These are phyloP conservation scores for Mediolabrus comicus DNA, from an alignment of 108 stramenopile species.

Conservation along the genomic window DNA sequence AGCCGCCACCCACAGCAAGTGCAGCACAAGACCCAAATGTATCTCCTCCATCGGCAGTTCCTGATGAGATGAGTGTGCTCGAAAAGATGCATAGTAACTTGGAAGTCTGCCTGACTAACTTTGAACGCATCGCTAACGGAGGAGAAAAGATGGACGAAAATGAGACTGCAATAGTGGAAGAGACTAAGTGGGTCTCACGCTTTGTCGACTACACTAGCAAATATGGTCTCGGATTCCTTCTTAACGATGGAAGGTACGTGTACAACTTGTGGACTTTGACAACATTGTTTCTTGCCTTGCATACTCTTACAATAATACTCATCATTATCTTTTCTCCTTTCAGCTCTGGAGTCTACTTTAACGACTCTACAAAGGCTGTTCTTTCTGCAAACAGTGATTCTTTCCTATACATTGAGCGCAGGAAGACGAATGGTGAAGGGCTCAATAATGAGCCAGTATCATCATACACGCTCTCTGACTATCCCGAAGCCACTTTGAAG, in stretches of 20 bases:
- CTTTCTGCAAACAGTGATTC: constrained; percentile 75
- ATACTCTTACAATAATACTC: neutral
- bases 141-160: constrained; percentile 37
- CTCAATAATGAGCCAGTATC: constrained; percentile 34
- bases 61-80: constrained; percentile 45
- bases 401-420: constrained; percentile 93
- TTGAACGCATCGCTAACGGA: constrained; percentile 36
- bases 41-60: neutral
- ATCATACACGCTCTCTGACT: constrained; percentile 72
- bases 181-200: constrained; percentile 84
- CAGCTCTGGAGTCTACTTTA: constrained; percentile 97
- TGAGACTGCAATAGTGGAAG: constrained; percentile 43
- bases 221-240: constrained; percentile 95
- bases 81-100: constrained; percentile 54
- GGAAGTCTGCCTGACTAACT: constrained; percentile 35
- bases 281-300: neutral
- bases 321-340: constrained; percentile 2
- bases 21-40: neutral
- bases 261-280: neutral
- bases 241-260: constrained; percentile 89
- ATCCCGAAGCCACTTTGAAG: constrained; percentile 78
- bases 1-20: neutral
- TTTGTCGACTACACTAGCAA: constrained; percentile 99
- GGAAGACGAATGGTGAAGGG: constrained; percentile 34
- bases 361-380: constrained; percentile 95